Percentiles rank a stretch among this genome's conserved stretches.
Conservation (phyloP, 2,329 filamentous ascomycete species). For the Sphaerulina populicola region DNA sequence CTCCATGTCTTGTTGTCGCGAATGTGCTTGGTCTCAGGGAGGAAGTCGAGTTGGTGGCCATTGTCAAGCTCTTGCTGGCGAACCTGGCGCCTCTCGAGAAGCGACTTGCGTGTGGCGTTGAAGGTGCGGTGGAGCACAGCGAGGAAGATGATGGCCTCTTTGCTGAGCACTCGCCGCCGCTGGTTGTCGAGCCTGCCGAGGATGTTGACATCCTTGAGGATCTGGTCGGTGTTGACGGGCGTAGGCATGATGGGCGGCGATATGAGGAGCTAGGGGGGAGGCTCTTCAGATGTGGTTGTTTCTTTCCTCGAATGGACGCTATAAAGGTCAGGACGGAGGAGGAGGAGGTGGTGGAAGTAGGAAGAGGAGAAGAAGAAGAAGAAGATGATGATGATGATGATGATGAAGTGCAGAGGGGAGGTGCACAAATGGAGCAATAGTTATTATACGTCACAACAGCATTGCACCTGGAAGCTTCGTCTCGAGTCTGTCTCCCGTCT, state of each 20-base stretch:
- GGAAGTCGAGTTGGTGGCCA: conserved; percentile 81
- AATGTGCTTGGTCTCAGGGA: conserved; percentile 91
- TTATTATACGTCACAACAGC: conserved; percentile 20
- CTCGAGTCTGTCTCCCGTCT: conserved; percentile 6
- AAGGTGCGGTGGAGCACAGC: conserved; percentile 92
- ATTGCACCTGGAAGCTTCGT: conserved; percentile 8
- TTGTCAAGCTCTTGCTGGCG: conserved; percentile 91
- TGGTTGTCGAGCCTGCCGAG: conserved; percentile 68
- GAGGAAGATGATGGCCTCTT: conserved; percentile 82
- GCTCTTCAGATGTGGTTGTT: neutral
- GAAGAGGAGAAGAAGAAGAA: too few species aligned
- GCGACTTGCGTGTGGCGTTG: conserved; percentile 76
- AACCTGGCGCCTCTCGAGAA: conserved; percentile 75
- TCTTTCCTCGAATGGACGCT: neutral
- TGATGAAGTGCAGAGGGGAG: conserved; percentile 4
- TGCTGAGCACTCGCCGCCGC: conserved; percentile 84
- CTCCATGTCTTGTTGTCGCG: conserved; percentile 91
- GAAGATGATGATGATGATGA: too few species aligned
- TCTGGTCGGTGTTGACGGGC: conserved; percentile 47
- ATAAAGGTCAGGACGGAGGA: conserved; percentile 8
- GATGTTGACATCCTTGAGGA: conserved; percentile 82
- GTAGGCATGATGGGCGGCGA: conserved; percentile 18
- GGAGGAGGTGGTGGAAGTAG: neutral
- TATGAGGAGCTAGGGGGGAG: neutral
- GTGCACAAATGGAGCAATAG: conserved; percentile 11